Evolutionary conservation across 2,329 filamentous ascomycete species (phyloP), one percentile per base, ranked within the genome.

Genomic region (Neoarthrinium moseri): DNA sequence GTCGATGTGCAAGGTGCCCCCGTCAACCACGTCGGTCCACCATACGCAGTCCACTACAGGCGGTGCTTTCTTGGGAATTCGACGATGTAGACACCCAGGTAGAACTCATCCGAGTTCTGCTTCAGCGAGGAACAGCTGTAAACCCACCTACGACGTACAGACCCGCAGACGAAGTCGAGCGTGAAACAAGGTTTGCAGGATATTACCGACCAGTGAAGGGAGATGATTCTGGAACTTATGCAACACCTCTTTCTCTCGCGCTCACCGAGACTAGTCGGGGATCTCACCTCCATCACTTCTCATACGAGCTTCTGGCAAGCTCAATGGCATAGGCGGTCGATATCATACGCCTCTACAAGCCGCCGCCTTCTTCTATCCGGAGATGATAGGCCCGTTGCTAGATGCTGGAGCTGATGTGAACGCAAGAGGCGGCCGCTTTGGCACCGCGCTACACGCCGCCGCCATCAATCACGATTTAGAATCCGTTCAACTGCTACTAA

Each of bases 401-500:
- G 35, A 38, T 6, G 21, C 15, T 10, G 35, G 35, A 12, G 35
- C 35, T 6, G 35, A 38, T 38, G 10, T 38, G 6, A 20, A 60
- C 23, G 39, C 40, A 10, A 17, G 41, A 10, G 54, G 61, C 23
- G 52, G 53, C 6, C 7, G 45, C 17, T 51, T 52, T 43, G 56
- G 48, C 7, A 53, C 36, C 18, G 53, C 55, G n/a, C 44, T 62
- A 11, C 51, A 57, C 20, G 49, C 48, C 8, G 55, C 56, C 8
- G 38, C 55, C 5, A 34, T 21, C n/a, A 27, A 38, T 8, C 50
- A 51, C 11, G 36, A 46, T 13, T 20, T 45, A 21, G 47, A 46
- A 20, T 29, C 54, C 18, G 50, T 54, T 4, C 35, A 49, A 26
- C 30, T 46, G 23, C 46, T 54, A 11, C 39, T 54, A n/a, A 38